A percentile compares a stretch with the other conserved stretches of the same genome.
Evolutionary conservation across 1,284 basidiomycete genomes (phyloP).

Genomic region (Ceratobasidium theobromae): DNA sequence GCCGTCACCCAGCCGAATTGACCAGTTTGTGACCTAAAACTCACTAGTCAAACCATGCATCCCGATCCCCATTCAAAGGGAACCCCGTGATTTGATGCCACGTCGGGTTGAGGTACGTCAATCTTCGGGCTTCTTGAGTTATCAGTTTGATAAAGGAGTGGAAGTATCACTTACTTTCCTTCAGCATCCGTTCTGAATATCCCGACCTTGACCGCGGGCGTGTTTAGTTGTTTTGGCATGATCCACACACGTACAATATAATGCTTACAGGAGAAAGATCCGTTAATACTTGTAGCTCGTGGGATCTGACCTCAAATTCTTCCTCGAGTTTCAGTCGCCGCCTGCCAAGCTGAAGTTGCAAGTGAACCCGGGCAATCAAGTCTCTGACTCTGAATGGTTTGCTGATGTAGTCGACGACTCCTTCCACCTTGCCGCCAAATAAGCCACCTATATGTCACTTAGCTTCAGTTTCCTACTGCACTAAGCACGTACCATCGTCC

Average conservation of each 20-base stretch:
- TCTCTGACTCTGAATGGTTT: constrained; percentile 44
- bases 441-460: not conserved
- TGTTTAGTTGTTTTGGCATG: not conserved
- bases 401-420: constrained; percentile 44
- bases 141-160: not conserved
- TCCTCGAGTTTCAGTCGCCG: constrained; percentile 40
- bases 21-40: not conserved
- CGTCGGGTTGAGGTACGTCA: constrained; percentile 21
- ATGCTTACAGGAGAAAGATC: constrained; percentile 34
- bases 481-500: not conserved
- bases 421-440: constrained; percentile 32
- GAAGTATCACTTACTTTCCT: constrained; percentile 4
- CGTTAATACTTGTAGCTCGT: constrained; percentile 39
- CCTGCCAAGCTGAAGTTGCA: constrained; percentile 41
- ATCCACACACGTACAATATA: not conserved
- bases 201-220: constrained; percentile 1
- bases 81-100: constrained; percentile 11
- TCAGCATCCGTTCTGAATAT: constrained; percentile 22
- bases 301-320: constrained; percentile 43
- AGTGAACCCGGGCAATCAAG: constrained; percentile 45
- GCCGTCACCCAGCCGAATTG: not conserved
- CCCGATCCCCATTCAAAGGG: not conserved
- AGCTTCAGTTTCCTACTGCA: constrained; percentile 36
- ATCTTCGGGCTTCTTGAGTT: not conserved
- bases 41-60: constrained; percentile 21